Base-by-base conservation (phyloP, 2,329 filamentous ascomycete species). In the Phoma sp. region DNA sequence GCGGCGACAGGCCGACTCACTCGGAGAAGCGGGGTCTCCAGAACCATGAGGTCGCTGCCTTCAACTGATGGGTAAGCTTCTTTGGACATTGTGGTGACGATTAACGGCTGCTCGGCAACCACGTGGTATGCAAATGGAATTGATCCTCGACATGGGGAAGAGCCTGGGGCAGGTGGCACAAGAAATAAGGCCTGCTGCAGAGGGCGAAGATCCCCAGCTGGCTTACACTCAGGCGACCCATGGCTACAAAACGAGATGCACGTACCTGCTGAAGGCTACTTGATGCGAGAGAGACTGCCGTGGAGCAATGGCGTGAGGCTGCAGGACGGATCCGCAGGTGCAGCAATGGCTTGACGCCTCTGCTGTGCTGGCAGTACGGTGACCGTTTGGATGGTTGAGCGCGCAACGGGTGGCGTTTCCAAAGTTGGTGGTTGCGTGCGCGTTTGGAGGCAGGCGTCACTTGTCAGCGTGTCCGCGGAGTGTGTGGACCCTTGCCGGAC, bases 1-100 rank as follows among this genome's bases (percentile, higher is more conserved):
- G 90, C 90, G 49, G 89, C 89, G 44, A 91, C 89, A 4, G 90
- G 89, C 59, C 90, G 83, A 69, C 89, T 92, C 59, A 93, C 90
- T 66, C 87, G 84, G 65, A 91, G 77, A 47, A 88, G 75, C 18
- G 87, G 87, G 30, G 85, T 80, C 43, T 82, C 78, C 44, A 81
- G 69, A 55, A 78, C 76, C 78, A 80, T 80, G 52, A 47, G 41
- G 30, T 55, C 41, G 52, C 25, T 46, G 23, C 36, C 52, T 47
- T 55, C 35, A 33, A 55, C 24, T 2, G 52, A 49, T 13, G 52
- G 52, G 46, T 55, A 46, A 55, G 52, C 52, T 54, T 48, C 27
- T 4, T 33, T 54, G 25, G 40, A 30, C 39, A 45, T 48, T 27
- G 14, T 32, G 23, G 39, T 27, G 44, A 33, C 23, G 22, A 24